Evolutionary conservation across 768 basidiomycete species (phyloP).

Genomic region (Pleurotus pulmonarius): DNA sequence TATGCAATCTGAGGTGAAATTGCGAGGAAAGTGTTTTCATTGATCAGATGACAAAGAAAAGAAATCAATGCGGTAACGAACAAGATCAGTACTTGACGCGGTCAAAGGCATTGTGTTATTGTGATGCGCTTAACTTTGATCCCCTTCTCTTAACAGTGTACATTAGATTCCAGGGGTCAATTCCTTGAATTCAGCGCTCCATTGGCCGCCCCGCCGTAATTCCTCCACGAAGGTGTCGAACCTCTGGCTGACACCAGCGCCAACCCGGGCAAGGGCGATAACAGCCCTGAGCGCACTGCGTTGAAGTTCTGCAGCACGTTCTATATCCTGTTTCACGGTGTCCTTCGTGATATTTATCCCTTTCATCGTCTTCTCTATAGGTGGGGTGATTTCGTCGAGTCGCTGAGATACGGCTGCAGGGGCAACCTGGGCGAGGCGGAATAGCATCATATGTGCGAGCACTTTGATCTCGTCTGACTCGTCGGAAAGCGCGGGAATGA

Average conservation of each 20-base stretch:
- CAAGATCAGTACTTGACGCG: too few relatives aligned
- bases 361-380: constrained; percentile 86
- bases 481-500: constrained; percentile 81
- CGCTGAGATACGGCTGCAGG: constrained; percentile 80
- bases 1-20: too few relatives aligned
- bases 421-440: constrained; percentile 83
- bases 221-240: constrained; percentile 83
- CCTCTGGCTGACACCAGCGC: constrained; percentile 55
- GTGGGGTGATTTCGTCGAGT: constrained; percentile 80
- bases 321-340: constrained; percentile 90
- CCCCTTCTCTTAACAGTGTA: too few relatives aligned
- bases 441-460: constrained; percentile 92
- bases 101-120: too few relatives aligned
- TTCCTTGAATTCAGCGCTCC: constrained; percentile 71
- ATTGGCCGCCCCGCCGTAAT: constrained; percentile 59
- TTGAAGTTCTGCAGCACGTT: constrained; percentile 87
- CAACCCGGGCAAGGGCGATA: constrained; percentile 80
- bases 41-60: too few relatives aligned
- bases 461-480: constrained; percentile 97
- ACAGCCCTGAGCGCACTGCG: constrained; percentile 86
- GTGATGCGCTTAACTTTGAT: too few relatives aligned
- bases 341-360: constrained; percentile 89
- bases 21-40: too few relatives aligned
- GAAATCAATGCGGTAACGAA: too few relatives aligned
- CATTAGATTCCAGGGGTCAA: constrained; percentile 18